A percentile compares a stretch with the other conserved stretches of the same genome.
phyloP scores from a whole-genome alignment of 75 land plant genomes.

The Cunninghamia lanceolata region DNA sequence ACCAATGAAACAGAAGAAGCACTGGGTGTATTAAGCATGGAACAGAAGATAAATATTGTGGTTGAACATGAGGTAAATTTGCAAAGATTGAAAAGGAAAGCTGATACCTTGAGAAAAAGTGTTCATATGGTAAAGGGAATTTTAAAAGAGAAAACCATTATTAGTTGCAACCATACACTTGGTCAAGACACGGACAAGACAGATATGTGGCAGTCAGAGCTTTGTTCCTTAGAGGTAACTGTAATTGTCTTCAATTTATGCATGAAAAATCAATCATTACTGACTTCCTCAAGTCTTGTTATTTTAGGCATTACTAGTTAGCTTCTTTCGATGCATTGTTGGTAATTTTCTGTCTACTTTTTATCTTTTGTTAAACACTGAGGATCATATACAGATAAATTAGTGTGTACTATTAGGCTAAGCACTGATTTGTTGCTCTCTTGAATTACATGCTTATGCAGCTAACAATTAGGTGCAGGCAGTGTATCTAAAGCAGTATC shows the following conservation, averaged over 20 bases:
- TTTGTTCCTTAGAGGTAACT: slow-evolving; percentile 5
- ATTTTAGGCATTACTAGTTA: not conserved
- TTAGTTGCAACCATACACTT: slow-evolving; percentile 5
- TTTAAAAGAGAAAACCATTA: slow-evolving; percentile 39
- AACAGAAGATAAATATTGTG: slow-evolving; percentile 20
- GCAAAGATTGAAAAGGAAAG: slow-evolving; percentile 42
- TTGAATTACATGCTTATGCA: not conserved
- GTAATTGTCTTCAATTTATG: not conserved
- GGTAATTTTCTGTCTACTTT: not conserved
- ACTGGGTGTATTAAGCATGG: not conserved
- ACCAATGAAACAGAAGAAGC: not conserved
- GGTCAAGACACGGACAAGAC: not conserved
- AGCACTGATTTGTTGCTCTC: not conserved
- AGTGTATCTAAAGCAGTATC: not conserved
- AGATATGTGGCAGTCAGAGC: not conserved
- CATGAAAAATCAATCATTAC: not conserved
- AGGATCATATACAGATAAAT: not conserved
- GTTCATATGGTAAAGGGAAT: slow-evolving; percentile 26
- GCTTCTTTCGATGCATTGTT: not conserved
- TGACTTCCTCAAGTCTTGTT: slow-evolving; percentile 1
- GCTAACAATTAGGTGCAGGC: not conserved
- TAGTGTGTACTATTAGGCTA: not conserved
- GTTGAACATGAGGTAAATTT: slow-evolving; percentile 46
- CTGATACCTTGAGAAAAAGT: slow-evolving; percentile 36
- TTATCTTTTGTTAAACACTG: not conserved